Evolutionary conservation across 345 rosid genomes (phyloP), one percentile per base, ranked within the genome.

Genomic region (Nasturtium officinale): DNA sequence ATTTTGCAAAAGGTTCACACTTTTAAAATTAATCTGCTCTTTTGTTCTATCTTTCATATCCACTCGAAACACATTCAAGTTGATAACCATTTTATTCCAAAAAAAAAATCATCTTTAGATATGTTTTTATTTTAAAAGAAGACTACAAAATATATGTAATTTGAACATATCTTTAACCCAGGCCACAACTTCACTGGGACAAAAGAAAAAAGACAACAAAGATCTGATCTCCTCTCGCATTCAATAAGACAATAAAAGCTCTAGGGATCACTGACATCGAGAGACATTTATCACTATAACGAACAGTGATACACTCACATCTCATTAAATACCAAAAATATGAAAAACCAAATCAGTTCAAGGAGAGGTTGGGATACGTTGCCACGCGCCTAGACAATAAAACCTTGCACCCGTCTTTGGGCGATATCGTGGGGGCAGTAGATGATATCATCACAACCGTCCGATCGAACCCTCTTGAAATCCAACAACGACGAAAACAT

Each of bases 341-440:
- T 25, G 8, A 0, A 60, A 29, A 64, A 29, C 1, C 77, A 77
- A 73, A 21, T 80, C 48, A 72, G 3, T 57, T 45, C 11, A 55
- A 2, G 0, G 80, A 74, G 12, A 86, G 65, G 12, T 35, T 35
- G 38, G 38, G 38, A 35, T 35, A 35, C 3, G 40, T 71, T 7
- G 74, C 28, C 72, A 86, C 72, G 18, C 97, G 90, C 57, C 52
- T 61, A 7, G 85, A 77, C 25, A 93, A 71, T 60, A 61, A 82
- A 5, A 87, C 90, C n/a, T 37, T 74, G 65, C 98, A 93, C 5
- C 88, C 96, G 62, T 93, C 98, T 71, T 85, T 86, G 0, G 98
- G 98, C 29, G 85, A 72, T 5, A 93, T 93, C 6, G 98, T 93
- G 1, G 98, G 98, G 97, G 35, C 80, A 79, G 42, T 87, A 93